Percentiles rank a stretch among this genome's conserved stretches.
Evolutionary conservation across 257 asterid species (phyloP).

Genomic region (Euphrasia confusa): DNA sequence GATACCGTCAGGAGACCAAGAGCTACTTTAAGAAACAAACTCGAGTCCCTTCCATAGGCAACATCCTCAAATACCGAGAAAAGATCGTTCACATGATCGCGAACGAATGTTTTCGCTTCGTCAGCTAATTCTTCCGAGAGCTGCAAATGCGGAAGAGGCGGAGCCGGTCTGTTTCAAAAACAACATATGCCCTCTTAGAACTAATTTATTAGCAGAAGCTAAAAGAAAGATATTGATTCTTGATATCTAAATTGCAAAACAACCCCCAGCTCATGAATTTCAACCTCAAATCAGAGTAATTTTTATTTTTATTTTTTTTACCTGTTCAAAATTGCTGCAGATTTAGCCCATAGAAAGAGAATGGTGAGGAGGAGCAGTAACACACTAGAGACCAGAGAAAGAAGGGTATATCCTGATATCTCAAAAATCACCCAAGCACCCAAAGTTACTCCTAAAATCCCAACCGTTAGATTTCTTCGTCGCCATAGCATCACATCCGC

Average conservation of each 20-base stretch:
- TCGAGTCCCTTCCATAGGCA: slow-evolving; percentile 63
- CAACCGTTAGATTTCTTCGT: slow-evolving; percentile 43
- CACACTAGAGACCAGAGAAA: slow-evolving; percentile 66
- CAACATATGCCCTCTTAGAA: neutral
- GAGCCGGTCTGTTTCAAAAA: slow-evolving; percentile 60
- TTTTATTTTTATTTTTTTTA: slow-evolving; percentile 1
- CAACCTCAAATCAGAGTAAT: slow-evolving; percentile 2
- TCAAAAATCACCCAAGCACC: slow-evolving; percentile 86
- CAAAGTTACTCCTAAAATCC: slow-evolving; percentile 45
- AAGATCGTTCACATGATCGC: slow-evolving; percentile 40
- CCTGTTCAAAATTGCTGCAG: slow-evolving; percentile 86
- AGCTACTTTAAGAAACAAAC: slow-evolving; percentile 19
- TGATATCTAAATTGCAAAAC: neutral
- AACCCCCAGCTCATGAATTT: neutral
- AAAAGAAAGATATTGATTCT: neutral
- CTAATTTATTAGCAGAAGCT: too few species aligned
- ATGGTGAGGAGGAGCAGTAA: slow-evolving; percentile 69
- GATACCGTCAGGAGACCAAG: slow-evolving; percentile 38
- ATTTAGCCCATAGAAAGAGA: slow-evolving; percentile 87
- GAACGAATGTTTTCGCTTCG: slow-evolving; percentile 43
- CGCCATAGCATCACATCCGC: slow-evolving; percentile 92
- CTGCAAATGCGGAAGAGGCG: slow-evolving; percentile 70
- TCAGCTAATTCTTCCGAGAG: slow-evolving; percentile 63
- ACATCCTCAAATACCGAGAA: slow-evolving; percentile 56
- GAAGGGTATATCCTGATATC: slow-evolving; percentile 66